These are phyloP conservation scores for Pholiota conissans DNA, from an alignment of 768 basidiomycete species.

Conservation along the genomic window DNA sequence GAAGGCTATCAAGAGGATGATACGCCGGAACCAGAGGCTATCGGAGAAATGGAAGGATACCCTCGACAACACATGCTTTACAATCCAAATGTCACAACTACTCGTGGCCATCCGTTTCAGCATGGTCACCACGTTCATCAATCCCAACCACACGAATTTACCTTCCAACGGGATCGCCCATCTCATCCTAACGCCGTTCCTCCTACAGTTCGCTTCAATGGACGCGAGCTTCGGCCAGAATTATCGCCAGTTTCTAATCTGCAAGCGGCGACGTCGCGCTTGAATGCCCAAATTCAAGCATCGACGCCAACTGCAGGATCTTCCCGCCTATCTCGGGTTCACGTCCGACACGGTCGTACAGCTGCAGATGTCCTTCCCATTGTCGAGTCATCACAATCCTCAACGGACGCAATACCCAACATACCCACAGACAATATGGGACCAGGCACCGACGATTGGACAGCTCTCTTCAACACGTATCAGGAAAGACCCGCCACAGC, in stretches of 20 bases:
- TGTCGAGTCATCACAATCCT: conserved; percentile 61
- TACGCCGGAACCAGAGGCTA: conserved; percentile 43
- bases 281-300: conserved; percentile 37
- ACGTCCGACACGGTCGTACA: conserved; percentile 28
- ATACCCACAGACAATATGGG: conserved; percentile 55
- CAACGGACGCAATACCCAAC: conserved; percentile 59
- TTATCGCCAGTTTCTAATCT: conserved; percentile 31
- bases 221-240: conserved; percentile 15
- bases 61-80: conserved; percentile 27
- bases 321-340: conserved; percentile 39
- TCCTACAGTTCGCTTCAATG: conserved; percentile 8
- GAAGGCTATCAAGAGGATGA: conserved; percentile 50
- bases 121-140: conserved; percentile 9
- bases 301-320: conserved; percentile 30
- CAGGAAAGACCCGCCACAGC: conserved; percentile 35
- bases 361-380: conserved; percentile 56
- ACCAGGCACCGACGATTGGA: conserved; percentile 54
- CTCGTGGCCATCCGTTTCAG: conserved; percentile 11
- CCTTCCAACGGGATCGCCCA: conserved; percentile 35
- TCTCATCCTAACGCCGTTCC: conserved; percentile 26
- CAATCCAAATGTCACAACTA: conserved; percentile 18
- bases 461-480: conserved; percentile 60
- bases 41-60: conserved; percentile 32
- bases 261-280: conserved; percentile 31
- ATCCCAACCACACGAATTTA: conserved; percentile 33